phyloP scores from a whole-genome alignment of 2,329 filamentous ascomycete species.

The Sporothrix globosa region DNA sequence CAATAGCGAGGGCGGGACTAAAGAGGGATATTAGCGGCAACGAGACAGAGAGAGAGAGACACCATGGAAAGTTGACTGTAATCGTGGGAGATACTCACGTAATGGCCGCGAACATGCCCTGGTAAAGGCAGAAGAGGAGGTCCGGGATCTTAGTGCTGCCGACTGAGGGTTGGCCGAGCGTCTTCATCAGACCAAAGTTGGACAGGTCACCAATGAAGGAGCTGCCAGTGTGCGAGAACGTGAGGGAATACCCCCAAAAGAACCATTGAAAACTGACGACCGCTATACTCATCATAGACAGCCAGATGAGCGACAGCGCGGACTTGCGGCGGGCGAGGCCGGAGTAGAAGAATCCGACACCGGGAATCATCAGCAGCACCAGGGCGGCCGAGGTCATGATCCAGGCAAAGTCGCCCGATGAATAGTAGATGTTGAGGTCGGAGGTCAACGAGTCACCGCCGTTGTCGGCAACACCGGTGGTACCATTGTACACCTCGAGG shows the following conservation, averaged over 20 bases:
- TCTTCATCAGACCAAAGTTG: constrained; percentile 80
- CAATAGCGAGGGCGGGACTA: constrained; percentile 35
- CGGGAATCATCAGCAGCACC: constrained; percentile 89
- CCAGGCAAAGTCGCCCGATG: constrained; percentile 80
- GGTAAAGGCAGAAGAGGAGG: constrained; percentile 81
- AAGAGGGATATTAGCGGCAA: not conserved
- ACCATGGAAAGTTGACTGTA: too few relatives aligned
- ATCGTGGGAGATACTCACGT: constrained; percentile 61
- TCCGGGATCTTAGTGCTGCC: constrained; percentile 75
- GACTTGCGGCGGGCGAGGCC: constrained; percentile 88
- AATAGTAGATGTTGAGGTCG: constrained; percentile 82
- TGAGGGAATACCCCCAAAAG: constrained; percentile 89
- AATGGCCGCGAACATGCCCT: constrained; percentile 87
- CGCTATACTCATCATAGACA: constrained; percentile 78
- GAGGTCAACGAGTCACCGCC: constrained; percentile 60
- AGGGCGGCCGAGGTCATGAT: constrained; percentile 79
- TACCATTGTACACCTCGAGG: constrained; percentile 54
- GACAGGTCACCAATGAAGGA: constrained; percentile 76
- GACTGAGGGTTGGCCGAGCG: constrained; percentile 74
- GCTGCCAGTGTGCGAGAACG: constrained; percentile 80
- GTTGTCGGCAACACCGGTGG: constrained; percentile 50
- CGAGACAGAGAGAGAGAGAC: not conserved
- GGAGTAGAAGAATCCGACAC: constrained; percentile 93
- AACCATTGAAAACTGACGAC: constrained; percentile 92
- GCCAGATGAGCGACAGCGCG: constrained; percentile 81